Conservation (phyloP, 2,329 filamentous ascomycete species). For the Trichophyton rubrum region DNA sequence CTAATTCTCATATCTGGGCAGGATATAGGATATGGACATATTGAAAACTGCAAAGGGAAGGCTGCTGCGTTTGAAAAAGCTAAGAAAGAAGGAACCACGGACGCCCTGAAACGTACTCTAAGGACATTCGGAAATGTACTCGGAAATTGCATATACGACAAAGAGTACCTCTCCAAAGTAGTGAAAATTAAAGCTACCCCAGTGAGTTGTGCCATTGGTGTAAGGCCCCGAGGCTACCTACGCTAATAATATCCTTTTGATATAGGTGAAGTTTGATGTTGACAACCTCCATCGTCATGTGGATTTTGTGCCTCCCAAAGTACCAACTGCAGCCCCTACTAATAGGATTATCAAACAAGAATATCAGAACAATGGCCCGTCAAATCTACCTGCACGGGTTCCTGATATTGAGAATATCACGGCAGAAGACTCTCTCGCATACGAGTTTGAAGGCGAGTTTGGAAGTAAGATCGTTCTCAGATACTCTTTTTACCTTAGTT, state of each 20-base stretch:
- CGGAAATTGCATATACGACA: conserved; percentile 98
- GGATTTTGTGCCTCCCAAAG: conserved; percentile 53
- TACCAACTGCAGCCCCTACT: conserved; percentile 25
- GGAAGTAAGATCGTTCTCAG: conserved; percentile 27
- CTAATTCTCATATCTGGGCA: conserved; percentile 17
- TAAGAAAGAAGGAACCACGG: conserved; percentile 95
- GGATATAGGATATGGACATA: conserved; percentile 92
- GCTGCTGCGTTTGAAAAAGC: conserved; percentile 95
- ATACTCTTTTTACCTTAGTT: background rate
- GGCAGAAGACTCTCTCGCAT: conserved; percentile 21
- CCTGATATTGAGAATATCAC: conserved; percentile 17
- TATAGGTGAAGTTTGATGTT: conserved; percentile 57
- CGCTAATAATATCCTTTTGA: background rate
- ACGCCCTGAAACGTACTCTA: conserved; percentile 78
- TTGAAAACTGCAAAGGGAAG: conserved; percentile 92
- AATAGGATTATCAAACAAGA: conserved; percentile 36
- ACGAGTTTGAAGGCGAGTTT: conserved; percentile 32
- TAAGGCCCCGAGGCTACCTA: background rate
- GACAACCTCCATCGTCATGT: conserved; percentile 69
- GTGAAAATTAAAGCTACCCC: conserved; percentile 73
- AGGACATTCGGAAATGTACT: conserved; percentile 91
- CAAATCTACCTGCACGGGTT: conserved; percentile 29
- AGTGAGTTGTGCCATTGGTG: conserved; percentile 20
- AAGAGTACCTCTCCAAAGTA: conserved; percentile 82
- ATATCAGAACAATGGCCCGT: background rate